Base-by-base conservation (phyloP, 164 flowering plant genomes). In the Tinospora cordifolia region DNA sequence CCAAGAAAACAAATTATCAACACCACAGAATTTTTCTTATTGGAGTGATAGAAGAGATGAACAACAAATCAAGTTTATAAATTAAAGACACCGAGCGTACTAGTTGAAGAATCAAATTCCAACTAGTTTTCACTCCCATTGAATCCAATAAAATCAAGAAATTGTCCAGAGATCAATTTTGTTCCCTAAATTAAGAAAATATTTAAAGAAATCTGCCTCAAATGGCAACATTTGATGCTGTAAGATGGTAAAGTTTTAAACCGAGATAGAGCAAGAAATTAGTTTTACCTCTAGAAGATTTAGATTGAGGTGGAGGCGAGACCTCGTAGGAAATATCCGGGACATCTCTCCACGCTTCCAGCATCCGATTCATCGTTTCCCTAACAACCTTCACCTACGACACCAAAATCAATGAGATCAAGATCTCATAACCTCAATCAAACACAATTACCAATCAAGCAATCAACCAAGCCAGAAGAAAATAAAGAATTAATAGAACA, bases 281-380 rank as follows among this genome's bases (percentile, higher is more conserved):
- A 2, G 41, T 9, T 8, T 66, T 79, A 91, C 98, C 97, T 88
- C 76, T 86, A 0, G 87, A 84, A 44, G 83, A 75, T n/a, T 77
- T 77, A 0, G 91, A 85, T 62, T 75, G 80, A 15, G 86, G 79
- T 6, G 90, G 91, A 13, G 84, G 83, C 0, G 89, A 84, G 22
- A 26, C 77, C 39, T 85, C 89, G 21, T 79, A 88, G 1, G 79
- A 70, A 49, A 81, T 70, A 85, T 86, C 93, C 26, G 97, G 95
- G 70, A 91, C 80, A 75, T 82, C 87, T 77, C 86, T 89, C 97
- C 95, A 91, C 0, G 84, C 87, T 69, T 87, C 93, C 76, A 89
- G 38, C 91, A 86, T 83, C 76, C 78, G 82, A 71, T 79, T 88
- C 93, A 91, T 91, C 1, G 86, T 79, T 26, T 91, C 97, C 49